Evolutionary conservation across 768 basidiomycete species (phyloP).

Genomic region (Filobasidium wieringae): DNA sequence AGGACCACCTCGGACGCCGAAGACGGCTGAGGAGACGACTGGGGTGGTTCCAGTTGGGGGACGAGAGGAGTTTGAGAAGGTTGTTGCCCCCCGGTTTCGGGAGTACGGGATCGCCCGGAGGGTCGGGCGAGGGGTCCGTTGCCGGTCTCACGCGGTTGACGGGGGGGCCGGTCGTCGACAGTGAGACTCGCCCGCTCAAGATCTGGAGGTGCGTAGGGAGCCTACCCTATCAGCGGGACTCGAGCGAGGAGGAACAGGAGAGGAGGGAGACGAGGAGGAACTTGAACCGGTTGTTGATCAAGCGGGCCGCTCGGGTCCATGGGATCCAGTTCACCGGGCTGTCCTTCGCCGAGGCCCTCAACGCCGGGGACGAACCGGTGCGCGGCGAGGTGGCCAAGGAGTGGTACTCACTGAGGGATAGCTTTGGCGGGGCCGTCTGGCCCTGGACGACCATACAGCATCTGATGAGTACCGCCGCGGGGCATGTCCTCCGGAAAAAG

Average conservation of each 20-base stretch:
- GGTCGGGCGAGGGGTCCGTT: neutral
- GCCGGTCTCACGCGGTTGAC: too few species aligned
- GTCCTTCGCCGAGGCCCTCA: neutral
- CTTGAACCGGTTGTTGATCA: slow-evolving; percentile 22
- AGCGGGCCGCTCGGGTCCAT: slow-evolving; percentile 17
- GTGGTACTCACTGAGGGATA: slow-evolving; percentile 3
- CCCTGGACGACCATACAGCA: slow-evolving; percentile 13
- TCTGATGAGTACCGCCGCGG: slow-evolving; percentile 8
- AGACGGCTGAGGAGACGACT: slow-evolving; percentile 59
- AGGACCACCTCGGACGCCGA: slow-evolving; percentile 57
- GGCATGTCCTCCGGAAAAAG: slow-evolving; percentile 2
- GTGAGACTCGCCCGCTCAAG: too few species aligned
- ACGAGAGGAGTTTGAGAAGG: slow-evolving; percentile 1
- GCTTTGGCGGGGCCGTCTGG: slow-evolving; percentile 12
- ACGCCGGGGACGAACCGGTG: neutral
- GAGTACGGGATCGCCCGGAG: neutral
- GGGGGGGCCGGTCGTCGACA: too few species aligned
- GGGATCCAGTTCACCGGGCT: slow-evolving; percentile 16
- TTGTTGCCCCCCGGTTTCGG: neutral
- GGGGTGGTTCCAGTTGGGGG: slow-evolving; percentile 37
- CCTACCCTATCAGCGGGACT: slow-evolving; percentile 8
- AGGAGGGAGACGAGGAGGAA: slow-evolving; percentile 14
- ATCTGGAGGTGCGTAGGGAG: slow-evolving; percentile 20
- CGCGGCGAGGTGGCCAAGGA: neutral
- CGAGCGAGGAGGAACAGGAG: slow-evolving; percentile 12